Conservation (phyloP, 768 basidiomycete genomes). For the Paxillus involutus region DNA sequence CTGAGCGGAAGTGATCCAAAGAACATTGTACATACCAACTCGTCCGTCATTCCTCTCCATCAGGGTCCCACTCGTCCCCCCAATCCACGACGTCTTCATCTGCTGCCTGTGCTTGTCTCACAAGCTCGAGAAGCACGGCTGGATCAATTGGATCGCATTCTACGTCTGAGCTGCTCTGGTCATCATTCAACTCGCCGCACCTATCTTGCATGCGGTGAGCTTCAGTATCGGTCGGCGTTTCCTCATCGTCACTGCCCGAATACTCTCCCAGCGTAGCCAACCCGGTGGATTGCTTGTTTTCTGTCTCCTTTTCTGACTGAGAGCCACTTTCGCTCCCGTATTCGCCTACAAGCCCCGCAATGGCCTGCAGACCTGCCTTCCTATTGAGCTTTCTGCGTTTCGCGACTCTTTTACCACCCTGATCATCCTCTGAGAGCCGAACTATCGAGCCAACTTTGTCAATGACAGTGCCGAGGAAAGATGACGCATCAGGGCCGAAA, state of each 20-base stretch:
- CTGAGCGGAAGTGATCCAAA: too few relatives aligned
- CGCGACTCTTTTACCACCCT: constrained; percentile 32
- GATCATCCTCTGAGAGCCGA: constrained; percentile 7
- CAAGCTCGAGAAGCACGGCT: constrained; percentile 20
- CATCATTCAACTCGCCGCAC: constrained; percentile 11
- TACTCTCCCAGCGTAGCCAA: constrained; percentile 25
- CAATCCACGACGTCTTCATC: constrained; percentile 32
- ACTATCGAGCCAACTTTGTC: constrained; percentile 47
- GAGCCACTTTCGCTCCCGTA: constrained; percentile 56
- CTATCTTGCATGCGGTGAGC: constrained; percentile 1
- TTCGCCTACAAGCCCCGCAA: constrained; percentile 55
- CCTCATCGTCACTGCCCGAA: constrained; percentile 19
- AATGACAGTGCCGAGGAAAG: constrained; percentile 60
- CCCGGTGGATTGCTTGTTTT: constrained; percentile 5
- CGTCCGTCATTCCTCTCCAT: constrained; percentile 6
- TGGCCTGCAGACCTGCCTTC: constrained; percentile 52
- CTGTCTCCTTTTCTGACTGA: constrained; percentile 26
- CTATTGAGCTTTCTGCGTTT: constrained; percentile 61
- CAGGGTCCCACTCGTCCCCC: constrained; percentile 30
- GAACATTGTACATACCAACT: neutral
- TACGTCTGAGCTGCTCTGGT: neutral
- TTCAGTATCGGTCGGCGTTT: neutral
- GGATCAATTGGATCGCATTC: constrained; percentile 17
- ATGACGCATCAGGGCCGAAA: constrained; percentile 52
- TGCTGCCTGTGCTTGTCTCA: constrained; percentile 21